A percentile compares a stretch with the other conserved stretches of the same genome.
Conservation (phyloP, 805 yeast genomes). For the Starmerella khaoyaiensis region DNA sequence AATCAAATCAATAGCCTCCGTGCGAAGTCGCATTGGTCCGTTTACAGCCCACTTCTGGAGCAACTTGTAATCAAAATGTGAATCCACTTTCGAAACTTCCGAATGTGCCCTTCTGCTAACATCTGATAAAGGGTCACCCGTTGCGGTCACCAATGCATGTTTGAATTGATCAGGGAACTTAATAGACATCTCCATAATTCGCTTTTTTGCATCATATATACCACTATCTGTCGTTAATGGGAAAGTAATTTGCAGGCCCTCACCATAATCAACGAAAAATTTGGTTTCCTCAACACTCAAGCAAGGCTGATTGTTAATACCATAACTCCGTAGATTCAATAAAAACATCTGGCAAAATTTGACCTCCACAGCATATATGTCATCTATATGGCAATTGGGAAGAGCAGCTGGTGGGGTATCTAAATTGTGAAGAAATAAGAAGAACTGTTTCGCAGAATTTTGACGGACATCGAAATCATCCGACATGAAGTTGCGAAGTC, state of each 20-base stretch:
- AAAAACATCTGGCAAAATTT: conserved; percentile 47
- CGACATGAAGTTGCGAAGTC: conserved; percentile 1
- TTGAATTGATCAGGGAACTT: conserved; percentile 26
- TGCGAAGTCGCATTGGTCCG: conserved; percentile 35
- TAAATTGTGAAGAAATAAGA: conserved; percentile 11
- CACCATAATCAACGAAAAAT: conserved; percentile 42
- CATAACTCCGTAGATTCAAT: conserved; percentile 32
- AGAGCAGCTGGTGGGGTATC: background rate
- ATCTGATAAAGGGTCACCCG: conserved; percentile 44
- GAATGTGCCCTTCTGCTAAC: conserved; percentile 41
- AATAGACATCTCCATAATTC: conserved; percentile 32
- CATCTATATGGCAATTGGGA: background rate
- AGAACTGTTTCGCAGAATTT: conserved; percentile 12
- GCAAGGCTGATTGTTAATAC: conserved; percentile 33
- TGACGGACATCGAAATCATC: background rate
- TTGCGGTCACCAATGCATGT: conserved; percentile 43
- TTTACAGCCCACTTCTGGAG: conserved; percentile 44
- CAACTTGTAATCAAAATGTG: conserved; percentile 31
- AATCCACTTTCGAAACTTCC: conserved; percentile 37
- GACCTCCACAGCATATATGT: conserved; percentile 31
- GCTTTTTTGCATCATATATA: conserved; percentile 32
- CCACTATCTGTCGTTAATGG: conserved; percentile 37
- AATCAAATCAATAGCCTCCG: conserved; percentile 8
- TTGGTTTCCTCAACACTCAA: conserved; percentile 41
- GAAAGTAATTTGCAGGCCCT: conserved; percentile 8